phyloP scores from a whole-genome alignment of 345 rosid species.

The Turnera subulata region DNA sequence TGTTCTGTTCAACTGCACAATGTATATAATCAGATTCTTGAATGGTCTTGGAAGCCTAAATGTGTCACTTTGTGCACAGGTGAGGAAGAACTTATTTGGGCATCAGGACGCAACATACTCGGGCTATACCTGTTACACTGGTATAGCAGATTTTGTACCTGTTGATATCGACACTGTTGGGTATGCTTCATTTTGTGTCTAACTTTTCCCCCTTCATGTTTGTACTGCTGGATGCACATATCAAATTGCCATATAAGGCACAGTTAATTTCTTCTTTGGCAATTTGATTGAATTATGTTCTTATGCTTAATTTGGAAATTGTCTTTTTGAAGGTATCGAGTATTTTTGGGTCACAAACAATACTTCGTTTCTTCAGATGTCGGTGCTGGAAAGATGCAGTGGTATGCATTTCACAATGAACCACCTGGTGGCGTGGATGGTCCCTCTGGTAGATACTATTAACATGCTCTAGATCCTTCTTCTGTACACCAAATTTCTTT shows the following conservation, averaged over 20 bases:
- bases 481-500: neutral
- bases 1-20: neutral
- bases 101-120: conserved; percentile 67
- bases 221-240: no score
- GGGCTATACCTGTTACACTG: conserved; percentile 90
- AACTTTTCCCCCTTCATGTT: neutral
- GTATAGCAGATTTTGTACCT: conserved; percentile 88
- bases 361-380: conserved; percentile 97
- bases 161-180: conserved; percentile 91
- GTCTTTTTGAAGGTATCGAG: conserved; percentile 58
- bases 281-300: neutral
- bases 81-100: conserved; percentile 79
- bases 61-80: conserved; percentile 38
- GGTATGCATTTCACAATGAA: conserved; percentile 92
- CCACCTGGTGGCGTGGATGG: conserved; percentile 72
- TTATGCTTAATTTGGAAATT: conserved; percentile 14
- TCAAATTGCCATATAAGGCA: no score
- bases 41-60: neutral
- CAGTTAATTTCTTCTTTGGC: neutral
- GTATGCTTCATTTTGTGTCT: conserved; percentile 37
- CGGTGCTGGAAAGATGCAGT: conserved; percentile 98
- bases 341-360: conserved; percentile 92
- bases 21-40: neutral
- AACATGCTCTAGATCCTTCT: conserved; percentile 1
- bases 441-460: conserved; percentile 44